Conservation (phyloP, 2,329 filamentous ascomycete species). For the Phialemoniopsis sp. region DNA sequence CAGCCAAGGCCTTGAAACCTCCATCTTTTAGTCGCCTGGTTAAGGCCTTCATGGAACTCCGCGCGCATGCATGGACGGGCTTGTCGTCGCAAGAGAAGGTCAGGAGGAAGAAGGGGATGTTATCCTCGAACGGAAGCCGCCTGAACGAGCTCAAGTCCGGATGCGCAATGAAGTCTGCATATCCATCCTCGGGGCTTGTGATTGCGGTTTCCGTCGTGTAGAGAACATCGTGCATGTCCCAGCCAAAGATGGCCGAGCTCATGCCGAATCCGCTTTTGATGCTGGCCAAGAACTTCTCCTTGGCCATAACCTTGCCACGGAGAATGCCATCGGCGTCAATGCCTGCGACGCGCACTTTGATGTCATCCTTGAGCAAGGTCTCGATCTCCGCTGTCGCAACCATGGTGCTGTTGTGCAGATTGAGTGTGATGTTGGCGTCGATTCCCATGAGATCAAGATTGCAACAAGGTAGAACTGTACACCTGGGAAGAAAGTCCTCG, state of each 20-base stretch:
- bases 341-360: constrained; percentile 50
- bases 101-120: constrained; percentile 72
- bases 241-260: constrained; percentile 90
- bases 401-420: too few relatives aligned
- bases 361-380: constrained; percentile 22
- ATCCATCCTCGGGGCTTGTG: constrained; percentile 76
- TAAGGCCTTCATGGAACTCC: constrained; percentile 60
- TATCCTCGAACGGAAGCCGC: constrained; percentile 74
- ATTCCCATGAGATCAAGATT: too few relatives aligned
- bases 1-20: constrained; percentile 70
- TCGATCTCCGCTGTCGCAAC: too few relatives aligned
- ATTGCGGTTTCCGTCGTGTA: constrained; percentile 73
- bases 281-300: constrained; percentile 86
- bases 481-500: too few relatives aligned
- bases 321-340: constrained; percentile 76
- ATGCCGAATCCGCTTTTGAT: constrained; percentile 83
- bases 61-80: constrained; percentile 66
- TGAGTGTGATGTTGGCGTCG: too few relatives aligned
- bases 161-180: constrained; percentile 69
- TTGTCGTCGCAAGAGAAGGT: constrained; percentile 70
- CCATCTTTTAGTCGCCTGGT: constrained; percentile 56
- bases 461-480: too few relatives aligned
- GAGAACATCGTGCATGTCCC: constrained; percentile 83
- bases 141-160: constrained; percentile 68
- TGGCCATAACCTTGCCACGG: constrained; percentile 86